A percentile compares a stretch with the other conserved stretches of the same genome.
phyloP scores from a whole-genome alignment of 2,329 filamentous ascomycete genomes.

The Pseudogymnoascus sp. region DNA sequence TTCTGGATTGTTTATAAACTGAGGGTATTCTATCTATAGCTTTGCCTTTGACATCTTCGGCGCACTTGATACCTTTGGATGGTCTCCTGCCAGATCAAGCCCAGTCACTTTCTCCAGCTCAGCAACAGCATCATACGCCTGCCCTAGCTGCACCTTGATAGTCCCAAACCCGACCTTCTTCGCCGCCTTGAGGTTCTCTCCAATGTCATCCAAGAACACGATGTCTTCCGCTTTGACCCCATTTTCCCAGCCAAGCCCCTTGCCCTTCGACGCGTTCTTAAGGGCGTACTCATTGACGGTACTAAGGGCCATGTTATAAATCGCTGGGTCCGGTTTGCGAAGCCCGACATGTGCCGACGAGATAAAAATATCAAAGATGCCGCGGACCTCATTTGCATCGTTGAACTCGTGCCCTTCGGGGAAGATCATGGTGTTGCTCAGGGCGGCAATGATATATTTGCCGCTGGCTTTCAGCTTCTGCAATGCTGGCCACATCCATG shows the following conservation, averaged over 20 bases:
- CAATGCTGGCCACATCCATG: slow-evolving; percentile 81
- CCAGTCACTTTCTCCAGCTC: slow-evolving; percentile 71
- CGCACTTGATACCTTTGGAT: neutral
- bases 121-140: slow-evolving; percentile 70
- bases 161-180: slow-evolving; percentile 69
- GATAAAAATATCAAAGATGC: slow-evolving; percentile 78
- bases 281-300: slow-evolving; percentile 56
- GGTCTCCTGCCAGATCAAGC: slow-evolving; percentile 40
- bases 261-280: slow-evolving; percentile 38
- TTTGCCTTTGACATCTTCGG: slow-evolving; percentile 3
- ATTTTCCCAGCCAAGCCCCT: slow-evolving; percentile 37
- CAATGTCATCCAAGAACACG: slow-evolving; percentile 81
- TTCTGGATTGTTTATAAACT: neutral
- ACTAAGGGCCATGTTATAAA: slow-evolving; percentile 67
- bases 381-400: slow-evolving; percentile 49
- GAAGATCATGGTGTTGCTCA: slow-evolving; percentile 87
- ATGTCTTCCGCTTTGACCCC: slow-evolving; percentile 58
- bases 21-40: neutral
- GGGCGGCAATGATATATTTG: slow-evolving; percentile 65
- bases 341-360: slow-evolving; percentile 79
- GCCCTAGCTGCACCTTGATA: slow-evolving; percentile 75
- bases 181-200: slow-evolving; percentile 79
- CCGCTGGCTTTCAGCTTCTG: slow-evolving; percentile 56
- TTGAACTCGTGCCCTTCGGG: slow-evolving; percentile 63
- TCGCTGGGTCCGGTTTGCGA: slow-evolving; percentile 74